Percentiles rank a stretch among this genome's conserved stretches.
phyloP scores from a whole-genome alignment of 2,329 filamentous ascomycete species.

The Diaporthe sp. region DNA sequence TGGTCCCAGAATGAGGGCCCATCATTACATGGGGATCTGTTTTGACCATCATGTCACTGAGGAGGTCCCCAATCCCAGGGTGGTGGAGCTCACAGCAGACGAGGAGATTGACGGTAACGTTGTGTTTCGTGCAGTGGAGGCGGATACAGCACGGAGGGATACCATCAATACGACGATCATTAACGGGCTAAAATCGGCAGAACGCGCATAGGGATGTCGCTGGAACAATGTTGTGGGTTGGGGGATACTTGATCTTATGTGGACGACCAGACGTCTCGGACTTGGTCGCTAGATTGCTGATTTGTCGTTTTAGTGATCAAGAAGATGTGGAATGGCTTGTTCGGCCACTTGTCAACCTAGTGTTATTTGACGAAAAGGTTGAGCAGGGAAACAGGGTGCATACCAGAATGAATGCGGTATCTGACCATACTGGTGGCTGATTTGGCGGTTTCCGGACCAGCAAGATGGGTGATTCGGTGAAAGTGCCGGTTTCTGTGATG shows the following conservation, averaged over 20 bases:
- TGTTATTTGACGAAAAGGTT: no score
- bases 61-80: not conserved
- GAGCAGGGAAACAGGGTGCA: no score
- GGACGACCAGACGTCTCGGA: no score
- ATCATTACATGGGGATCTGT: not conserved
- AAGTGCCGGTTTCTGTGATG: no score
- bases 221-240: not conserved
- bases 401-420: no score
- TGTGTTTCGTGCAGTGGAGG: not conserved
- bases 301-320: no score
- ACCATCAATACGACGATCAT: not conserved
- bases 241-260: not conserved
- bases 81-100: not conserved
- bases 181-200: not conserved
- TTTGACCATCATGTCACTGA: conserved; percentile 4
- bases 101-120: not conserved
- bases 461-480: no score
- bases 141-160: not conserved
- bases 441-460: no score
- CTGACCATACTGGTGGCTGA: no score
- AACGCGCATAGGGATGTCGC: not conserved
- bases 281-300: no score
- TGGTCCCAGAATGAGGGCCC: not conserved
- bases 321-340: no score
- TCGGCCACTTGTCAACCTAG: no score